phyloP scores from a whole-genome alignment of 768 basidiomycete species.

The Rubroboletus pulcherrimus region DNA sequence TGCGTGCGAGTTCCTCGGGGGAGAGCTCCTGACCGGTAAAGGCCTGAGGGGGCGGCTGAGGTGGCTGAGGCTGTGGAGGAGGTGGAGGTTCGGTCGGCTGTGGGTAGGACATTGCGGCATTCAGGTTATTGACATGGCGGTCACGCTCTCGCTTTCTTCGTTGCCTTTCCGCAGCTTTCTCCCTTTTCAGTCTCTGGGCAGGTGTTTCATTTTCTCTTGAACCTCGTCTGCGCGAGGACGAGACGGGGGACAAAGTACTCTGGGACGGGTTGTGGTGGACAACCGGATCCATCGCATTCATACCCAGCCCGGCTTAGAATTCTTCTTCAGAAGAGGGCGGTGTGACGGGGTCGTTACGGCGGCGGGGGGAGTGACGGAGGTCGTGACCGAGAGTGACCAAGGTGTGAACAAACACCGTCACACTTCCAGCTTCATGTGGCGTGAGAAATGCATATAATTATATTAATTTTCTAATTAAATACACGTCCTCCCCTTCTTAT shows the following conservation, averaged over 20 bases:
- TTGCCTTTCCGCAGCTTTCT: slow-evolving; percentile 85
- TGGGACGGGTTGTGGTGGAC: slow-evolving; percentile 32
- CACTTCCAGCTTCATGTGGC: slow-evolving; percentile 12
- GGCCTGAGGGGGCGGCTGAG: slow-evolving; percentile 22
- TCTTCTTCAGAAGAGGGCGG: slow-evolving; percentile 16
- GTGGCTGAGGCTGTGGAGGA: slow-evolving; percentile 31
- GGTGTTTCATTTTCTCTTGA: slow-evolving; percentile 72
- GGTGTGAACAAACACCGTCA: slow-evolving; percentile 22
- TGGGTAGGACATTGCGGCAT: slow-evolving; percentile 42
- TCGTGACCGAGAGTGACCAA: slow-evolving; percentile 34
- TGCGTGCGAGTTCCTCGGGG: slow-evolving; percentile 61
- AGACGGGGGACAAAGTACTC: slow-evolving; percentile 29
- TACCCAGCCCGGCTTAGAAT: slow-evolving; percentile 11
- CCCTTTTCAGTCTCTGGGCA: slow-evolving; percentile 69
- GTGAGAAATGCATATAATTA: slow-evolving; percentile 17
- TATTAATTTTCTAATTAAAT: slow-evolving; percentile 19
- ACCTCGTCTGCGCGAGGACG: slow-evolving; percentile 46
- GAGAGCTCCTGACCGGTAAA: slow-evolving; percentile 40
- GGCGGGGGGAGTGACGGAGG: slow-evolving; percentile 32
- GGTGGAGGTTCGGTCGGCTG: slow-evolving; percentile 32
- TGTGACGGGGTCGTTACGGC: slow-evolving; percentile 36
- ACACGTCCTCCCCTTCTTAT: slow-evolving; percentile 27
- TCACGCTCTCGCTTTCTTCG: slow-evolving; percentile 77
- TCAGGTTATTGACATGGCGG: slow-evolving; percentile 39
- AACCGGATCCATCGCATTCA: slow-evolving; percentile 35